A percentile compares a stretch with the other conserved stretches of the same genome.
Evolutionary conservation across 2,329 filamentous ascomycete species (phyloP).

Genomic region (Shiraia bambusicola): DNA sequence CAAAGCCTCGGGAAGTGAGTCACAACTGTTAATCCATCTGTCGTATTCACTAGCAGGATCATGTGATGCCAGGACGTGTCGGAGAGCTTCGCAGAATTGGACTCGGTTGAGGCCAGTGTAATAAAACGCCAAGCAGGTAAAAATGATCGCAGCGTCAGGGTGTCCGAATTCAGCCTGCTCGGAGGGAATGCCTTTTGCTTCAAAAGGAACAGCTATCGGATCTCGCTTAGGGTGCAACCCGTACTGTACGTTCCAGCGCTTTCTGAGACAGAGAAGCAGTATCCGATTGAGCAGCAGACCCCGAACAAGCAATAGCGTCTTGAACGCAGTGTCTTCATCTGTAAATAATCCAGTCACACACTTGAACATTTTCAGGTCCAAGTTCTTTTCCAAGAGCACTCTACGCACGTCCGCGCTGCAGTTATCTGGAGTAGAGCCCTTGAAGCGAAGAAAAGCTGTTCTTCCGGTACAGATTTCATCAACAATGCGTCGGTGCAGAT

Average conservation of each 20-base stretch:
- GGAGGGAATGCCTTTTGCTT: constrained; percentile 64
- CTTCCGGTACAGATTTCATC: constrained; percentile 23
- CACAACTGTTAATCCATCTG: constrained; percentile 48
- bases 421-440: constrained; percentile 1
- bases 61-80: constrained; percentile 50
- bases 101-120: constrained; percentile 57
- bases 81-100: constrained; percentile 54
- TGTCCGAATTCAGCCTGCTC: constrained; percentile 67
- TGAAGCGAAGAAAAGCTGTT: constrained; percentile 8
- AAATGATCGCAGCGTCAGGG: constrained; percentile 63
- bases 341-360: constrained; percentile 8
- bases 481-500: constrained; percentile 19
- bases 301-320: constrained; percentile 51
- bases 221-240: constrained; percentile 50
- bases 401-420: constrained; percentile 1
- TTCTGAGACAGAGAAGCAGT: constrained; percentile 57
- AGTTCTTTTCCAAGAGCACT: constrained; percentile 8
- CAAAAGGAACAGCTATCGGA: constrained; percentile 61
- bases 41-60: constrained; percentile 58
- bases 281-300: constrained; percentile 59
- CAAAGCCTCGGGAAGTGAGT: constrained; percentile 43
- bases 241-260: constrained; percentile 66
- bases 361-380: constrained; percentile 9
- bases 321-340: constrained; percentile 19
- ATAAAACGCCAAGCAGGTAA: constrained; percentile 70